Evolutionary conservation across 1,139 yeast species (phyloP).

Genomic region (Petasospora fabianii): DNA sequence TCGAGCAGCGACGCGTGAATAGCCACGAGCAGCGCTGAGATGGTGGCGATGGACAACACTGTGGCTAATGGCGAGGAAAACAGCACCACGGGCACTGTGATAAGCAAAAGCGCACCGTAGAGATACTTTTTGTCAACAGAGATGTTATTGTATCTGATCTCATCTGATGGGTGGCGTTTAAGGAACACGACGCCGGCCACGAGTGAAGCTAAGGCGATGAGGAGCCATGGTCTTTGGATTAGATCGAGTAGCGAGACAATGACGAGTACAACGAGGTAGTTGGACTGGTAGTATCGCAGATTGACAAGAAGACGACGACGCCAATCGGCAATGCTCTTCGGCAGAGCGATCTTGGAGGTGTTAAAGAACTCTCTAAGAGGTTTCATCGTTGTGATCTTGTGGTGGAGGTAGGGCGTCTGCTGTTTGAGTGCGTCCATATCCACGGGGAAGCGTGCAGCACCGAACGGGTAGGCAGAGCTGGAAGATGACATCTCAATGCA

Average conservation of each 20-base stretch:
- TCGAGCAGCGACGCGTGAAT: slow-evolving; percentile 14
- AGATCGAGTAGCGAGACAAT: slow-evolving; percentile 13
- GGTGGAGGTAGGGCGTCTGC: slow-evolving; percentile 21
- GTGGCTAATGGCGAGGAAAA: slow-evolving; percentile 18
- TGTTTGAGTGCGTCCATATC: slow-evolving; percentile 19
- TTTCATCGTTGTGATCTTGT: slow-evolving; percentile 19
- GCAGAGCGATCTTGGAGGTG: slow-evolving; percentile 11
- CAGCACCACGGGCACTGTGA: slow-evolving; percentile 17
- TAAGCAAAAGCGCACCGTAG: slow-evolving; percentile 9
- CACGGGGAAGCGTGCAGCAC: slow-evolving; percentile 15
- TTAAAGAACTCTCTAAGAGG: slow-evolving; percentile 20
- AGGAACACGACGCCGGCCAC: slow-evolving; percentile 10
- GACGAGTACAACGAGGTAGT: slow-evolving; percentile 15
- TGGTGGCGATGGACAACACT: slow-evolving; percentile 11
- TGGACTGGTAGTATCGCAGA: slow-evolving; percentile 19
- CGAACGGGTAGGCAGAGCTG: slow-evolving; percentile 11
- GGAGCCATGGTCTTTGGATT: slow-evolving; percentile 18
- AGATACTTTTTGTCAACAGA: slow-evolving; percentile 14
- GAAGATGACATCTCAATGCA: slow-evolving; percentile 5
- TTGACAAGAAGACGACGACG: slow-evolving; percentile 12
- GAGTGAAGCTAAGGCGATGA: slow-evolving; percentile 10
- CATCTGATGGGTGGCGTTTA: slow-evolving; percentile 8
- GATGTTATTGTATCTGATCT: slow-evolving; percentile 7
- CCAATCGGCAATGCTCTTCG: slow-evolving; percentile 14
- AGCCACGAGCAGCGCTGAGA: slow-evolving; percentile 11